These are phyloP conservation scores for Cordyceps cateniannulata DNA, from an alignment of 2,329 filamentous ascomycete species.

Conservation along the genomic window DNA sequence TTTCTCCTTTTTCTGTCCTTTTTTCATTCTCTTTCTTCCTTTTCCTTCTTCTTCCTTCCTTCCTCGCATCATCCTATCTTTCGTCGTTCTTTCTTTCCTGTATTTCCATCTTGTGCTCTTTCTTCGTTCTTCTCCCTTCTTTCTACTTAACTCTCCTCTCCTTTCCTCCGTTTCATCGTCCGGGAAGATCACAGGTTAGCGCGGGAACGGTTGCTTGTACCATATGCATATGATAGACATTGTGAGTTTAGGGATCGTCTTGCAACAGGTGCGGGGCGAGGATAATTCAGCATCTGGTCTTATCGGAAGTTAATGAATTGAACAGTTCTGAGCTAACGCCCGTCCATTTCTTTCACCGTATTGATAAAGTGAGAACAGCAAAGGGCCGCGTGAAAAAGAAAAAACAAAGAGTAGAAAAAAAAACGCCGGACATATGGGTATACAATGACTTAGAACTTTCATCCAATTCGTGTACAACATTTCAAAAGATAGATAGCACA, in stretches of 20 bases:
- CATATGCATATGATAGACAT: neutral
- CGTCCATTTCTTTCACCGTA: neutral
- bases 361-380: neutral
- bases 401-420: neutral
- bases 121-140: neutral
- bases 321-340: neutral
- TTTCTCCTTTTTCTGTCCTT: neutral
- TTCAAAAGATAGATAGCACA: neutral
- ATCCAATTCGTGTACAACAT: neutral
- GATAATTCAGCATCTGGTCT: neutral
- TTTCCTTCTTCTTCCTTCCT: neutral
- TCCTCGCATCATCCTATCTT: neutral
- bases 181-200: neutral
- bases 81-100: neutral
- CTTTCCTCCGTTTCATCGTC: neutral
- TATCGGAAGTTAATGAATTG: neutral
- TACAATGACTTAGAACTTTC: neutral
- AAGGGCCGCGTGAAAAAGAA: neutral
- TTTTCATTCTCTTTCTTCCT: neutral
- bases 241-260: neutral
- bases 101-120: neutral
- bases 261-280: too few species aligned
- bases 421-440: constrained; percentile 1
- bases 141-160: neutral
- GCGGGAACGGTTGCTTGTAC: neutral